Percentiles rank a stretch among this genome's conserved stretches.
These are phyloP conservation scores for Paecilomyces variotii DNA, from an alignment of 2,329 filamentous ascomycete species.

Conservation along the genomic window DNA sequence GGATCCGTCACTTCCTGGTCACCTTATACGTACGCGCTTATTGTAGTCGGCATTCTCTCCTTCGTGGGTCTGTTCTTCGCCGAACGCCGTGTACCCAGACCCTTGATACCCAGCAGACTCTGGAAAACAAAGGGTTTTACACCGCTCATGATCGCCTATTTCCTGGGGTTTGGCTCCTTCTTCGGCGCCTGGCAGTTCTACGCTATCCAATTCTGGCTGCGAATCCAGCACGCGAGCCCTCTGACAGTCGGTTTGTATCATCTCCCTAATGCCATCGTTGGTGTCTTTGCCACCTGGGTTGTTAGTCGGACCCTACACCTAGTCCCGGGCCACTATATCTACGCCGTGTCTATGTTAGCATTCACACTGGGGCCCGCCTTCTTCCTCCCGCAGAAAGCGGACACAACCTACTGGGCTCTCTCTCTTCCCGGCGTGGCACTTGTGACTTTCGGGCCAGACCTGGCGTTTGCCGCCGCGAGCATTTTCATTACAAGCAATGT, in stretches of 20 bases:
- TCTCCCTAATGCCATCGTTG: constrained; percentile 39
- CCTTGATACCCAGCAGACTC: constrained; percentile 12
- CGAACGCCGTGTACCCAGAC: constrained; percentile 18
- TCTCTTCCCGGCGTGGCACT: constrained; percentile 38
- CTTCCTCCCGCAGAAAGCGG: constrained; percentile 33
- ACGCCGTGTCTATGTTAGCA: constrained; percentile 36
- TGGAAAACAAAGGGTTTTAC: constrained; percentile 39
- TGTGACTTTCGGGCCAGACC: constrained; percentile 41
- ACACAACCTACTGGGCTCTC: constrained; percentile 38
- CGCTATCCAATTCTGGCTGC: constrained; percentile 33
- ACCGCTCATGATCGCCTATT: constrained; percentile 37
- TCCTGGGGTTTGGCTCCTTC: constrained; percentile 39
- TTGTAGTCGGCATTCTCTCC: constrained; percentile 42
- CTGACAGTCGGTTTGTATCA: constrained; percentile 38
- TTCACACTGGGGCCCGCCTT: constrained; percentile 28
- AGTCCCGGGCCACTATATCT: constrained; percentile 41
- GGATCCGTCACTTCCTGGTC: constrained; percentile 43
- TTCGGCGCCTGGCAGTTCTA: constrained; percentile 36
- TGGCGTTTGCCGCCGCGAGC: constrained; percentile 41
- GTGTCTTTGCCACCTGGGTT: constrained; percentile 39
- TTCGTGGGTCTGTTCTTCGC: constrained; percentile 40
- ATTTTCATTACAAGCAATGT: constrained; percentile 44
- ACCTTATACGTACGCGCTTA: constrained; percentile 40
- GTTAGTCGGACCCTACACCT: constrained; percentile 40
- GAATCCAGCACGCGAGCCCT: constrained; percentile 30